phyloP scores from a whole-genome alignment of 2,329 filamentous ascomycete genomes.

The Aspergillus sp. region DNA sequence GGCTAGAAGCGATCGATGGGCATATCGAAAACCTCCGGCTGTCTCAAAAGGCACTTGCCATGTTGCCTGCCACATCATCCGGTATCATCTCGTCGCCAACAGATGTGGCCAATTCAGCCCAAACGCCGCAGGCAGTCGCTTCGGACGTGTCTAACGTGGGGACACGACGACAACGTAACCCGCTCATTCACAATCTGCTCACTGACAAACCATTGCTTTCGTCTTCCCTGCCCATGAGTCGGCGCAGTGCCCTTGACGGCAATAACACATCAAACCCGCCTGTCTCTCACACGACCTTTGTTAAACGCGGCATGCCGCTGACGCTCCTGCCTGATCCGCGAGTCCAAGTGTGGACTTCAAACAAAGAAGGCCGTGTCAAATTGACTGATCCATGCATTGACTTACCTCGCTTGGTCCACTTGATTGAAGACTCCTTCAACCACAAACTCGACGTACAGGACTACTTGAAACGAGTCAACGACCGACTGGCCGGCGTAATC shows the following conservation, averaged over 20 bases:
- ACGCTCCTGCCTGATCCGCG: constrained; percentile 71
- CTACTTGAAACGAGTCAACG: constrained; percentile 73
- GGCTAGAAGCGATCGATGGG: constrained; percentile 26
- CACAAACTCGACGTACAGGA: constrained; percentile 74
- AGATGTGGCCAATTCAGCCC: constrained; percentile 63
- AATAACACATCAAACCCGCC: constrained; percentile 27
- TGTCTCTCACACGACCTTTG: constrained; percentile 63
- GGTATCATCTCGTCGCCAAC: constrained; percentile 80
- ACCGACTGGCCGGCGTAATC: constrained; percentile 81
- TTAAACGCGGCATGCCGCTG: constrained; percentile 86
- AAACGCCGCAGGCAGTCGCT: constrained; percentile 17
- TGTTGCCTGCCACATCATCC: constrained; percentile 78
- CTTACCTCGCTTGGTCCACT: constrained; percentile 68
- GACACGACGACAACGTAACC: constrained; percentile 63
- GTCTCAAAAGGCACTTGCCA: constrained; percentile 60
- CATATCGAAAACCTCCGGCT: constrained; percentile 69
- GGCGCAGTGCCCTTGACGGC: constrained; percentile 44
- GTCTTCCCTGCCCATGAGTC: constrained; percentile 73
- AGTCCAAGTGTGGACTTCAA: constrained; percentile 60
- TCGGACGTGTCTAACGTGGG: constrained; percentile 43
- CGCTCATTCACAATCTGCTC: constrained; percentile 87
- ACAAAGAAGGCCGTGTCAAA: constrained; percentile 55
- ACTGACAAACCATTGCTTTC: constrained; percentile 93
- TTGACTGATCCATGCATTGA: constrained; percentile 78
- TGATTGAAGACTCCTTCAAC: constrained; percentile 92